Base-by-base conservation (phyloP, 345 rosid genomes). In the Eucalyptus dawsonii region DNA sequence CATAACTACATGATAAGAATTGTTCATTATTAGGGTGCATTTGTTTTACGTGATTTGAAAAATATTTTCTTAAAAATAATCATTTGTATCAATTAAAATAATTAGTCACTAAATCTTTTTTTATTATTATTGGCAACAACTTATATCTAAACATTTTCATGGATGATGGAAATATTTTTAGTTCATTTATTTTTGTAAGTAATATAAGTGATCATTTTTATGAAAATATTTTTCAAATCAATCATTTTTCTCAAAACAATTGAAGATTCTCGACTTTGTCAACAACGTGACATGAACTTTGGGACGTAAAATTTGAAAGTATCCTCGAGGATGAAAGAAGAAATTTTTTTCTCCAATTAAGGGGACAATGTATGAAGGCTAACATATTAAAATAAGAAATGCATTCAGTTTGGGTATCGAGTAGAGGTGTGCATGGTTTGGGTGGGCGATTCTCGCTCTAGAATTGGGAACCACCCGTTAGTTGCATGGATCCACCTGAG, bases 321-420 rank as follows among this genome's bases (percentile, higher is more conserved):
- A 53, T 53, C 10, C 9, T 0, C n/a, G 1, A 1, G 1, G 24
- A 1, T 21, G 24, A 19, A 7, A 2, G 56, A 53, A 53, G 0
- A 19, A 53, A 3, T 7, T 7, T 7, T 53, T 51, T 53, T 19
- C 5, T 53, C 58, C 58, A 53, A 19, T 2, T 8, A 8, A 7
- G 2, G 5, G 25, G 10, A 21, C 10, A 53, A 21, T 3, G 11
- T 8, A 53, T 21, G 58, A 2, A 19, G 11, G 5, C 25, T 19
- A 1, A 53, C 9, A 8, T 21, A 8, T 53, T 21, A 53, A 53
- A 53, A 53, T 53, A 21, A 21, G 1, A 2, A 53, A 53, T 2
- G 1, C 5, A 53, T 53, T 53, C 0, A 53, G 0, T 0, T 0
- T 19, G 10, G 10, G 9, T 7, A 53, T 16, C 2, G 50, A 47